Percentiles rank a stretch among this genome's conserved stretches.
These are phyloP conservation scores for Lactarius deliciosus DNA, from an alignment of 768 basidiomycete species.

Conservation along the genomic window DNA sequence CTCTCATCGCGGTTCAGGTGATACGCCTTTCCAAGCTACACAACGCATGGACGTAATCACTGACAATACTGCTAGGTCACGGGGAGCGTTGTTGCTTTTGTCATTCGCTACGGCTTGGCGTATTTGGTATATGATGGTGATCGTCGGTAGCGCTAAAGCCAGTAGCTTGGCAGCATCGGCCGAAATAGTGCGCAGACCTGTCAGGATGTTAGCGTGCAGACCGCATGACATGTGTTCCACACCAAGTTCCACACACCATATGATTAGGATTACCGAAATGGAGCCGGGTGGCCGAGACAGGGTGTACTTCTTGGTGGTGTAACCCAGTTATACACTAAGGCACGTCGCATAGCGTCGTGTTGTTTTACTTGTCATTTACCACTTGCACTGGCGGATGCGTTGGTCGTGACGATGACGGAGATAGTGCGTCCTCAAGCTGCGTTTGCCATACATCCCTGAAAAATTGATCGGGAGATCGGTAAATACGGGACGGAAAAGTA, in stretches of 20 bases:
- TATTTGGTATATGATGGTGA: conserved; percentile 91
- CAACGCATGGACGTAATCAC: neutral
- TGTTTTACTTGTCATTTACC: neutral
- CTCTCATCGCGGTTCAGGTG: conserved; percentile 76
- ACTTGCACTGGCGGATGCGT: neutral
- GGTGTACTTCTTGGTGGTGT: neutral
- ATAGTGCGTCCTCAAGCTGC: neutral
- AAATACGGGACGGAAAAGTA: neutral
- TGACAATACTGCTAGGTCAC: conserved; percentile 45
- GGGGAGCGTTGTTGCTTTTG: conserved; percentile 81
- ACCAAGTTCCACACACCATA: neutral
- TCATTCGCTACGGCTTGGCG: conserved; percentile 86
- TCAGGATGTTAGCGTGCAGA: neutral
- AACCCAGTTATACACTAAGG: neutral
- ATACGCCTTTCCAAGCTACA: conserved; percentile 19
- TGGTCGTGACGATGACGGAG: neutral
- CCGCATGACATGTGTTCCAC: neutral
- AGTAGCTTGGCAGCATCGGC: neutral
- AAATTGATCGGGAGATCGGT: neutral
- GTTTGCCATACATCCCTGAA: neutral
- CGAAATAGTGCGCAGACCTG: neutral
- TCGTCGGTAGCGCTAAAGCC: conserved; percentile 51
- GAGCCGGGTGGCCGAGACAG: neutral
- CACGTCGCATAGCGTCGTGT: neutral
- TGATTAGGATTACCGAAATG: neutral